Evolutionary conservation across 768 basidiomycete genomes (phyloP).

Genomic region (Pleurotus tuber-regium): DNA sequence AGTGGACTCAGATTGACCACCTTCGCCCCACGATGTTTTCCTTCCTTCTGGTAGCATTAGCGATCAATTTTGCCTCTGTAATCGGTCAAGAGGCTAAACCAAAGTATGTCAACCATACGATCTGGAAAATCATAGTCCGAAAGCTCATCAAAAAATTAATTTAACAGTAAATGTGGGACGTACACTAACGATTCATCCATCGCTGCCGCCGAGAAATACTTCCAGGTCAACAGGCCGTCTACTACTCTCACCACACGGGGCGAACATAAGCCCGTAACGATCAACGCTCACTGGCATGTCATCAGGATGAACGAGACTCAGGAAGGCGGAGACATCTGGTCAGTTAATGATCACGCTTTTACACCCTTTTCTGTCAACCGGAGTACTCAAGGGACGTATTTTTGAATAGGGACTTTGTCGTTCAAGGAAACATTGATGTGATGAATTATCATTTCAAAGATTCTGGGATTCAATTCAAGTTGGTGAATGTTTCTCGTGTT

Average conservation of each 20-base stretch:
- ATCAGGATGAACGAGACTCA: conserved; percentile 1
- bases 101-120: too few species aligned
- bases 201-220: not conserved
- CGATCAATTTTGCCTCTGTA: too few species aligned
- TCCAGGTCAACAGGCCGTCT: not conserved
- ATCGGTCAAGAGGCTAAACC: too few species aligned
- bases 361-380: too few species aligned
- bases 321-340: not conserved
- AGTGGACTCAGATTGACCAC: too few species aligned
- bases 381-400: too few species aligned
- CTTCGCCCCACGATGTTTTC: too few species aligned
- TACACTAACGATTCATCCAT: not conserved
- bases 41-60: too few species aligned
- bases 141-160: too few species aligned
- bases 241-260: not conserved
- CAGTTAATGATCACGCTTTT: too few species aligned
- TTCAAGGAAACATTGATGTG: not conserved
- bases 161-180: not conserved
- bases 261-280: not conserved
- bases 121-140: too few species aligned
- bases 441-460: conserved; percentile 8
- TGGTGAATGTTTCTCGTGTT: conserved; percentile 1
- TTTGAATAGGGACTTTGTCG: not conserved
- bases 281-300: conserved; percentile 1
- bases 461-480: not conserved